phyloP scores from a whole-genome alignment of 2,329 filamentous ascomycete species.

The Stagonosporopsis cucurbitacearum region DNA sequence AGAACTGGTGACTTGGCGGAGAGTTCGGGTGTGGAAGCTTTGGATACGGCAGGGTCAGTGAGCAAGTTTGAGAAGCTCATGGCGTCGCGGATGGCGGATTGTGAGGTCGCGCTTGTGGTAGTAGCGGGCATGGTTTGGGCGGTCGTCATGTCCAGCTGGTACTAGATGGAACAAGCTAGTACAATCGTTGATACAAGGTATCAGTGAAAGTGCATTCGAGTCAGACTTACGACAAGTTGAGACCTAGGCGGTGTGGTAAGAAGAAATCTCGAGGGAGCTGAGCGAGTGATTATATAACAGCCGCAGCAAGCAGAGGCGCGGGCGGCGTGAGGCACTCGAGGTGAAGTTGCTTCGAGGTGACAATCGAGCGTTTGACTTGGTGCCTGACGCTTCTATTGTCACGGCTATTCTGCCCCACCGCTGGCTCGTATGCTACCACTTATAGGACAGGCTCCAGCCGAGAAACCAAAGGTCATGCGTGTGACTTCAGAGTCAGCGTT shows the following conservation, averaged over 20 bases:
- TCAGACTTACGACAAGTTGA: background rate
- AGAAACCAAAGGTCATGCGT: background rate
- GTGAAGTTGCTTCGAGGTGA: constrained; percentile 32
- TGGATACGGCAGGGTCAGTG: background rate
- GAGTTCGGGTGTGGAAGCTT: background rate
- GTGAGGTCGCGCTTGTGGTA: constrained; percentile 1
- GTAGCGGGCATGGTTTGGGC: constrained; percentile 3
- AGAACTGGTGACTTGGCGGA: constrained; percentile 1
- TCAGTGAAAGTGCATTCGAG: constrained; percentile 1
- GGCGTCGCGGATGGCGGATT: constrained; percentile 22
- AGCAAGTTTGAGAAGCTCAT: constrained; percentile 39
- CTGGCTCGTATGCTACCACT: background rate
- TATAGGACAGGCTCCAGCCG: background rate
- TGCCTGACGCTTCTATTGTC: constrained; percentile 19
- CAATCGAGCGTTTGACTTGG: constrained; percentile 26
- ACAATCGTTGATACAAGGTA: background rate
- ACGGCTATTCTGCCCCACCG: constrained; percentile 10
- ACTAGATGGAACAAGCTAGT: constrained; percentile 3
- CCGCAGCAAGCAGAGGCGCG: background rate
- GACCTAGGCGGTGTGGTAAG: constrained; percentile 1
- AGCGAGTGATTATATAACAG: constrained; percentile 29
- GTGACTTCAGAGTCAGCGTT: background rate
- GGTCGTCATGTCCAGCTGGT: constrained; percentile 1
- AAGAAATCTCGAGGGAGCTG: constrained; percentile 36
- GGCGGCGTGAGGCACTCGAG: constrained; percentile 4